These are phyloP conservation scores for Haplographium delicatum DNA, from an alignment of 495 filamentous ascomycete genomes.

Conservation along the genomic window DNA sequence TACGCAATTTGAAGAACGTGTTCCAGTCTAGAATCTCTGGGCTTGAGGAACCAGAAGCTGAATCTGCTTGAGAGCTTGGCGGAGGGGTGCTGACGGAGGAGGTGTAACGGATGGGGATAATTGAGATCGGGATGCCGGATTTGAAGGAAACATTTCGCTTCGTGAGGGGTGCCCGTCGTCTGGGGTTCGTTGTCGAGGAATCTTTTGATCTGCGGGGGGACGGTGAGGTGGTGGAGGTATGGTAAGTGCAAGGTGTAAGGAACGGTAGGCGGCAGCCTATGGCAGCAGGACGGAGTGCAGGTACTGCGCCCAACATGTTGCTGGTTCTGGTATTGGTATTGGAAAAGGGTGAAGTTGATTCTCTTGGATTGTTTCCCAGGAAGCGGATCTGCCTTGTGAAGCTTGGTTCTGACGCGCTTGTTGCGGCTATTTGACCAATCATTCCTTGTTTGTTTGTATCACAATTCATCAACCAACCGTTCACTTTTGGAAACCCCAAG, in stretches of 20 bases:
- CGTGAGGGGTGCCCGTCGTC: slow-evolving; percentile 21
- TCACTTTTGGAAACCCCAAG: no score
- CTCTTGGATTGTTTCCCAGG: no score
- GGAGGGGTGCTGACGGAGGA: slow-evolving; percentile 10
- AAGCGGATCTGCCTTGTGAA: neutral
- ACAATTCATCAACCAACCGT: no score
- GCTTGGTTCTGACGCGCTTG: neutral
- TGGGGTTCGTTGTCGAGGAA: slow-evolving; percentile 5
- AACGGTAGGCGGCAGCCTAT: slow-evolving; percentile 25
- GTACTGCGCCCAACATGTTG: slow-evolving; percentile 23
- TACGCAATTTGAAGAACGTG: slow-evolving; percentile 85
- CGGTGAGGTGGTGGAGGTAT: slow-evolving; percentile 11
- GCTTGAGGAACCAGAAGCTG: neutral
- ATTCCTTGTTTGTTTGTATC: no score
- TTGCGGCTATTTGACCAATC: neutral
- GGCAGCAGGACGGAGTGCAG: slow-evolving; percentile 22
- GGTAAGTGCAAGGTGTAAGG: slow-evolving; percentile 19
- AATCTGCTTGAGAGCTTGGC: neutral
- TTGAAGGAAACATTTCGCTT: slow-evolving; percentile 22
- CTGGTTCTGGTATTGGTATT: slow-evolving; percentile 1
- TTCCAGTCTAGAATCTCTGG: slow-evolving; percentile 71
- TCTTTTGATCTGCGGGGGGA: neutral
- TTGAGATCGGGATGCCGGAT: neutral
- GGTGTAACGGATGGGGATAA: slow-evolving; percentile 2
- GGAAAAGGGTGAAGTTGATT: neutral